Evolutionary conservation across 768 basidiomycete genomes (phyloP).

Genomic region (Phlegmacium glaucopus): DNA sequence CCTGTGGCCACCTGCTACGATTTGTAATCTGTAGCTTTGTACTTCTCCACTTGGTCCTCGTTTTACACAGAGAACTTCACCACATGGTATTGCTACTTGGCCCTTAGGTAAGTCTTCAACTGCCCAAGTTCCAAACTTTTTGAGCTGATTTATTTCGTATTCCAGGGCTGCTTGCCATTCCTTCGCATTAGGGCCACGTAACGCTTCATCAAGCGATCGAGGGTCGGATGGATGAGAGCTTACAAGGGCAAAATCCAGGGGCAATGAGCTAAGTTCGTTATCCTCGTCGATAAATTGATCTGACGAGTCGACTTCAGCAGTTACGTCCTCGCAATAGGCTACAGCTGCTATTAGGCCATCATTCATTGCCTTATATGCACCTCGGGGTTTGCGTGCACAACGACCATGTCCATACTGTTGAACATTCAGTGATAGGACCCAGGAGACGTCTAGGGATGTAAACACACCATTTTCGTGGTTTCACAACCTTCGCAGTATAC

Average conservation of each 20-base stretch:
- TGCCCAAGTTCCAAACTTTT: conserved; percentile 27
- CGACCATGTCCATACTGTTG: no score
- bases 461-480: no score
- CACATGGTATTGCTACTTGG: conserved; percentile 22
- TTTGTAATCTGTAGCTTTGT: conserved; percentile 27
- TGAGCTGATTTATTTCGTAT: conserved; percentile 20
- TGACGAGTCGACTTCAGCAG: not conserved
- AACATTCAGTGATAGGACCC: no score
- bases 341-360: no score
- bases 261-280: not conserved
- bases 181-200: not conserved
- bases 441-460: no score
- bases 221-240: not conserved
- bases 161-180: conserved; percentile 24
- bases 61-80: conserved; percentile 35
- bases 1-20: conserved; percentile 33
- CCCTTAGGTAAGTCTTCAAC: conserved; percentile 19
- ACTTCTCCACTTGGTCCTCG: conserved; percentile 27
- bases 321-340: no score
- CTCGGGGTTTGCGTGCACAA: no score
- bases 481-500: no score
- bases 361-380: no score
- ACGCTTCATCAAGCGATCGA: conserved; percentile 3
- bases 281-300: not conserved
- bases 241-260: not conserved